A percentile compares a stretch with the other conserved stretches of the same genome.
phyloP scores from a whole-genome alignment of 2,329 filamentous ascomycete species.

The Aspergillus novoparasiticus region DNA sequence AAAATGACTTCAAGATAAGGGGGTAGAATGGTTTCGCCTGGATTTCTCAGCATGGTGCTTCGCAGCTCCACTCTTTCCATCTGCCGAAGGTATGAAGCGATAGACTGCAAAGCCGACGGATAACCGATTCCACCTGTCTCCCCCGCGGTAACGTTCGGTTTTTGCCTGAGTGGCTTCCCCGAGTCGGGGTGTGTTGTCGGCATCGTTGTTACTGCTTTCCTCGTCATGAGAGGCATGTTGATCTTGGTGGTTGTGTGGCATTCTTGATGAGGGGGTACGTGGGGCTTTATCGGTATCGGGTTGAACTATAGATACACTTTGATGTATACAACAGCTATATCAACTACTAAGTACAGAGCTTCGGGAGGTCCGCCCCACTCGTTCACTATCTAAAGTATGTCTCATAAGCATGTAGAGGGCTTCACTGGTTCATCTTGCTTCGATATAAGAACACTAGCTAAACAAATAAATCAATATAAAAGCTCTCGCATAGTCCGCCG shows the following conservation, averaged over 20 bases:
- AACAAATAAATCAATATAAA: too few species aligned
- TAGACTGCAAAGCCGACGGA: constrained; percentile 16
- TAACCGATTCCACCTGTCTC: constrained; percentile 13
- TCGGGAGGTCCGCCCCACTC: too few species aligned
- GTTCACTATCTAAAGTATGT: too few species aligned
- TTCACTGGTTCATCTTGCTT: too few species aligned
- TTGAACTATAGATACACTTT: too few species aligned
- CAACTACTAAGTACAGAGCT: too few species aligned
- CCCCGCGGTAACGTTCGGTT: neutral
- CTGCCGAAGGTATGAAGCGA: constrained; percentile 26
- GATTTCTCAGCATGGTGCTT: neutral
- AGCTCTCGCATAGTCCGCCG: too few species aligned
- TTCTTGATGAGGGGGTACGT: neutral
- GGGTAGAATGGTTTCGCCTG: neutral
- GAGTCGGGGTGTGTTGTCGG: neutral
- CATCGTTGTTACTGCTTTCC: neutral
- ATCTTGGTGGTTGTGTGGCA: neutral
- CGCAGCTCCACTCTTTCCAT: constrained; percentile 5
- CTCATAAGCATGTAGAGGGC: too few species aligned
- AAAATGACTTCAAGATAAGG: neutral
- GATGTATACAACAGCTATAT: neutral
- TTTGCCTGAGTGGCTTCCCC: neutral
- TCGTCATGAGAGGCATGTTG: neutral
- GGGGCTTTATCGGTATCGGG: neutral
- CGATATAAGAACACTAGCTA: too few species aligned